A percentile compares a stretch with the other conserved stretches of the same genome.
Evolutionary conservation across 139 green algal species (phyloP).

Genomic region (Micromonas pusilla): DNA sequence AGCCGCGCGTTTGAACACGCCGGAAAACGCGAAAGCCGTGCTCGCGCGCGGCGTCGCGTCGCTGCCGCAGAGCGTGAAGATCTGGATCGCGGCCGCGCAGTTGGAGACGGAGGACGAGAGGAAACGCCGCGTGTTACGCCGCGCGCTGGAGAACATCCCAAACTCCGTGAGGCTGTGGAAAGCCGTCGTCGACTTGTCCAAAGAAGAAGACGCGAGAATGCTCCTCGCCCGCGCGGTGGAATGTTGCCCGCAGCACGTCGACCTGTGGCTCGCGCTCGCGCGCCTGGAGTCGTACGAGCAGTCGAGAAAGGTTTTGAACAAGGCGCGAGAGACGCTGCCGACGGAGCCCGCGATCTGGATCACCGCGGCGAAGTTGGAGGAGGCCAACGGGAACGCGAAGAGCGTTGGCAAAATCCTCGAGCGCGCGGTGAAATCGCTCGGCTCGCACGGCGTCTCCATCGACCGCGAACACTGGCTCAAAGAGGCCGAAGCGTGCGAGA

Average conservation of each 20-base stretch:
- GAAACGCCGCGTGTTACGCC: conserved; percentile 81
- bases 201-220: conserved; percentile 76
- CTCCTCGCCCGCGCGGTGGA: conserved; percentile 86
- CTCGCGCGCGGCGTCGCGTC: conserved; percentile 78
- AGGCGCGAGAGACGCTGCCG: conserved; percentile 81
- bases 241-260: conserved; percentile 81
- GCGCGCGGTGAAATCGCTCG: conserved; percentile 59
- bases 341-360: conserved; percentile 89
- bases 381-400: conserved; percentile 70
- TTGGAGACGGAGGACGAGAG: conserved; percentile 67
- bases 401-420: conserved; percentile 72
- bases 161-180: conserved; percentile 91
- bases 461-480: conserved; percentile 84
- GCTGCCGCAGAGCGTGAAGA: conserved; percentile 68
- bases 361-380: conserved; percentile 91
- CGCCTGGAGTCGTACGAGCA: conserved; percentile 88
- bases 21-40: conserved; percentile 69
- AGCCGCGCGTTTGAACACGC: conserved; percentile 71
- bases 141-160: conserved; percentile 82
- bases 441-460: conserved; percentile 77
- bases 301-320: conserved; percentile 92
- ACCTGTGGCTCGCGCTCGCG: conserved; percentile 95
- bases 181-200: conserved; percentile 83
- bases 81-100: conserved; percentile 80
- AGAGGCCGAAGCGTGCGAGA: conserved; percentile 44